Base-by-base conservation (phyloP, 352 stramenopile genomes). In the Phytophthora agathidicida region DNA sequence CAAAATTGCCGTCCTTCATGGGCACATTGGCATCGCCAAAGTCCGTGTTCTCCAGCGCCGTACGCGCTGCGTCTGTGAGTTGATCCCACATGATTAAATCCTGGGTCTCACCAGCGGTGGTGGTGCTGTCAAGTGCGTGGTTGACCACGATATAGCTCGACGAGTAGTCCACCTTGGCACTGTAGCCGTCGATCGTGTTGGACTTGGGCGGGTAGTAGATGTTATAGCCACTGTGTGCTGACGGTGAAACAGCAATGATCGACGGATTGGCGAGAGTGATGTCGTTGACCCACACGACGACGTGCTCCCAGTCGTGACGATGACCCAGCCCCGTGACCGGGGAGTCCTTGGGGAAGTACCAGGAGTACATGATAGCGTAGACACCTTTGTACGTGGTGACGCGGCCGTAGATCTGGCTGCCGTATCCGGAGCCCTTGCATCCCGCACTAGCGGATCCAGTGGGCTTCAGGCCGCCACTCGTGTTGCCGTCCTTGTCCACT, bases 261-360 rank as follows among this genome's bases (percentile, higher is more conserved):
- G 51, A 49, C 38, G 63, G 63, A 24, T 41, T 72, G 27, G 2
- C 41, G 20, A 65, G 45, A 0, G 39, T 51, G 26, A 57, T 57
- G 20, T 65, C 47, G 38, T 75, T 55, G 46, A 77, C 60, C 71
- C 68, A 80, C 13, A 73, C 51, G 1, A 78, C 52, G n/a, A 75
- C 51, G 47, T 78, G 60, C 48, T 75, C 69, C 69, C n/a, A n/a
- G n/a, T n/a, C n/a, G n/a, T n/a, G n/a, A n/a, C n/a, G n/a, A n/a
- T n/a, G n/a, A n/a, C n/a, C 69, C 5, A 73, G 35, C 1, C 43
- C 44, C 4, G 62, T 47, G 30, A 60, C 54, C 36, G 51, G 62
- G 28, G 64, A 72, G 54, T 80, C 71, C 59, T 80, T 80, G 36
- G 68, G 66, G 52, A 80, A 69, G 51, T 77, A 77, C 68, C 68